A percentile compares a stretch with the other conserved stretches of the same genome.
phyloP scores from a whole-genome alignment of 176 grass and related monocot species.

The Carex myosuroides region DNA sequence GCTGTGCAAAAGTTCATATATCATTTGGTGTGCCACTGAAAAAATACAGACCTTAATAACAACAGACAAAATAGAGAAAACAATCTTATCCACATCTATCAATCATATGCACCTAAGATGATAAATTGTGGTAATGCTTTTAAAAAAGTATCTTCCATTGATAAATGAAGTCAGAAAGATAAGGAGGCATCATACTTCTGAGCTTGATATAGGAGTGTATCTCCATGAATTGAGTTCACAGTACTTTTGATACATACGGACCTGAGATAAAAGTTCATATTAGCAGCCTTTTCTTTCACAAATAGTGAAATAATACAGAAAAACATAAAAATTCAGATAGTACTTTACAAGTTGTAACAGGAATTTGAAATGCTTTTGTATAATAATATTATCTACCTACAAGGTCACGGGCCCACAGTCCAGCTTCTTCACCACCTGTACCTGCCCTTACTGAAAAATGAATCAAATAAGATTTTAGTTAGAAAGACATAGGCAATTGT shows the following conservation, averaged over 20 bases:
- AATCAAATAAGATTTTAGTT: not conserved
- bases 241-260: constrained; percentile 86
- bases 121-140: not conserved
- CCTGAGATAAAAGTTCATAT: constrained; percentile 42
- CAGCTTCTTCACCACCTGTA: constrained; percentile 91
- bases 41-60: not conserved
- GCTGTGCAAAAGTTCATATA: not conserved
- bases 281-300: constrained; percentile 3
- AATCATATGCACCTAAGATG: not conserved
- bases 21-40: not conserved
- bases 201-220: constrained; percentile 64
- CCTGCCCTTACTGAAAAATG: constrained; percentile 80
- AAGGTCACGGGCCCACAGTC: constrained; percentile 98
- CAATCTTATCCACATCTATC: not conserved
- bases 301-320: constrained; percentile 17
- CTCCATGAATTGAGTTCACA: constrained; percentile 68
- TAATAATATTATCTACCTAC: constrained; percentile 83
- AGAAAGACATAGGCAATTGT: not conserved
- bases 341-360: not conserved
- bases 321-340: not conserved
- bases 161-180: constrained; percentile 9
- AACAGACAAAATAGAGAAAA: not conserved
- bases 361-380: constrained; percentile 20
- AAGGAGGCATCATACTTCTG: constrained; percentile 52
- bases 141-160: not conserved